Evolutionary conservation across 108 stramenopile genomes (phyloP), one percentile per base, ranked within the genome.

Genomic region (Discostella stelligeroides): DNA sequence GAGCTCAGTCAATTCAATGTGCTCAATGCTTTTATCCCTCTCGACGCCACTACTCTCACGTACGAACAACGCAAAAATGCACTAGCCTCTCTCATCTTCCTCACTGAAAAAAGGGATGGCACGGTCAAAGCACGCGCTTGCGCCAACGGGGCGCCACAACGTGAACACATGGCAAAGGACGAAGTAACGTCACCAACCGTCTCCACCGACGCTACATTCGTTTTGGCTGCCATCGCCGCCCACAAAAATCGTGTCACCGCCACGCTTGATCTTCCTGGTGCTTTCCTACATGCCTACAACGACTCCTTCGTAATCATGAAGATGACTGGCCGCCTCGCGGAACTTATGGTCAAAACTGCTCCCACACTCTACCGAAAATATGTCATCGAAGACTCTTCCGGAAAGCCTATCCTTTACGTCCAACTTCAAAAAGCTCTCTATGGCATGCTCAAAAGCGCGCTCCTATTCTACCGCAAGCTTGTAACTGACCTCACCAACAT

Each of bases 381-480:
- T 27, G 14, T 56, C 9, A 56, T n/a, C 11, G n/a, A 37, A 6
- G n/a, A 38, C 7, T 17, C 43, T 2, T 28, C 17, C 10, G 21
- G 68, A 30, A 69, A 58, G 21, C 24, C 27, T 2, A 39, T 62
- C 17, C 24, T 76, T 2, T 67, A 75, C n/a, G n/a, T 34, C 34
- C 40, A 34, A 30, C 46, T 63, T 50, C 38, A 63, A 6, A 70
- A 79, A 63, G 76, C 83, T 18, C 57, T 78, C 30, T 73, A 73
- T 50, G 68, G 84, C 15, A 70, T 71, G 9, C 34, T 80, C 10
- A 24, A 38, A 5, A 61, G 75, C 6, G 34, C 55, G 6, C 45
- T 63, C 12, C 29, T 63, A 17, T 63, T 54, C 41, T 63, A 62
- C 46, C 24, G 13, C 14, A 45, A 49, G 14, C 25, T 72, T 7